Evolutionary conservation across 345 rosid genomes (phyloP).

Genomic region (Toxicodendron radicans): DNA sequence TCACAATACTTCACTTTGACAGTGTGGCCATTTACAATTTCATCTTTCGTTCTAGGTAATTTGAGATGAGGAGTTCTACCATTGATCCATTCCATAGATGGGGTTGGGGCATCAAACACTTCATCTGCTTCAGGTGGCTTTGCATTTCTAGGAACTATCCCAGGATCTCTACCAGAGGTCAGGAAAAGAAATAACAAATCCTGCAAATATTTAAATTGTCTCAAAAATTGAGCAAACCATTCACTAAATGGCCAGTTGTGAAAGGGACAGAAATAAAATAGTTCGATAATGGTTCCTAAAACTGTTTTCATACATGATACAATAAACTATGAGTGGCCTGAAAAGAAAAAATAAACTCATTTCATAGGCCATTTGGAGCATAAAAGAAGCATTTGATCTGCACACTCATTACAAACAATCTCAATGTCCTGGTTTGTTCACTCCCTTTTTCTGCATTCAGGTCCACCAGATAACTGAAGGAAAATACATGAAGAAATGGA

Average conservation of each 20-base stretch:
- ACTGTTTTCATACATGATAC: background rate
- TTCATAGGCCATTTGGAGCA: constrained; percentile 5
- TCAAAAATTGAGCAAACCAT: constrained; percentile 3
- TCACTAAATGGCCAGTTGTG: background rate
- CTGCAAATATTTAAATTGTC: constrained; percentile 41
- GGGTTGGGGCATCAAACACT: constrained; percentile 42
- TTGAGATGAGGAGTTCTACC: constrained; percentile 69
- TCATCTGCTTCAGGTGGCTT: constrained; percentile 57
- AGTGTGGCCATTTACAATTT: constrained; percentile 59
- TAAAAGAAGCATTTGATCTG: background rate
- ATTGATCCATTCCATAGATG: constrained; percentile 66
- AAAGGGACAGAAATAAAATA: background rate
- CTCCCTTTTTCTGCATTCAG: background rate
- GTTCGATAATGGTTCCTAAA: background rate
- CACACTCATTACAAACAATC: background rate
- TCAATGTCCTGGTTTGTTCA: background rate
- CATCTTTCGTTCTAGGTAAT: constrained; percentile 74
- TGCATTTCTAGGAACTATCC: constrained; percentile 77
- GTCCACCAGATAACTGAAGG: background rate
- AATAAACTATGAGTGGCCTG: background rate
- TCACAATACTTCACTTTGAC: constrained; percentile 88
- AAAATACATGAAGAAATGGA: background rate
- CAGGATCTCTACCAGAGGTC: constrained; percentile 82
- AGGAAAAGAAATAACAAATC: constrained; percentile 67
- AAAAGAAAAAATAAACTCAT: background rate